These are phyloP conservation scores for Ophiostoma montium DNA, from an alignment of 2,329 filamentous ascomycete genomes.

Conservation along the genomic window DNA sequence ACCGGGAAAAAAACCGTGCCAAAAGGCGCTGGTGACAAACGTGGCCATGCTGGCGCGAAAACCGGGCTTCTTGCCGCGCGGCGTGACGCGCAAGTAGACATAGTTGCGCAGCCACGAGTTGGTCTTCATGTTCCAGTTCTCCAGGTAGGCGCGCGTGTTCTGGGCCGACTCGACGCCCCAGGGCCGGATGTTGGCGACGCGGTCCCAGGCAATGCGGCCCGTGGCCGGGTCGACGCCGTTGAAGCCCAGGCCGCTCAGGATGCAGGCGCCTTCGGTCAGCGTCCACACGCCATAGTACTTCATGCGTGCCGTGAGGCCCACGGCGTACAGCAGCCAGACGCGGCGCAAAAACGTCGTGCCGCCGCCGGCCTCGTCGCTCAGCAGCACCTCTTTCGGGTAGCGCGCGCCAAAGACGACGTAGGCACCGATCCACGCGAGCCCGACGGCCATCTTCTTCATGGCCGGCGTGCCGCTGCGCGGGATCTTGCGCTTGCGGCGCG, in stretches of 20 bases:
- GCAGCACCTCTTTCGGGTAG: slow-evolving; percentile 37
- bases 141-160: slow-evolving; percentile 84
- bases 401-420: slow-evolving; percentile 52
- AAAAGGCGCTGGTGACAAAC: slow-evolving; percentile 86
- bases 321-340: slow-evolving; percentile 68
- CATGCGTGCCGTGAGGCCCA: slow-evolving; percentile 65
- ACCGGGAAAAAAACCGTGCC: slow-evolving; percentile 96
- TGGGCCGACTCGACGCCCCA: slow-evolving; percentile 78
- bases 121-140: slow-evolving; percentile 96
- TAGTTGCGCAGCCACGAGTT: slow-evolving; percentile 96
- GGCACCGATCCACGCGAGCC: slow-evolving; percentile 63
- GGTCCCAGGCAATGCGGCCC: slow-evolving; percentile 78
- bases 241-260: slow-evolving; percentile 84
- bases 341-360: slow-evolving; percentile 58
- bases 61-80: slow-evolving; percentile 87
- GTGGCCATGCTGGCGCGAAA: slow-evolving; percentile 91
- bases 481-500: slow-evolving; percentile 80
- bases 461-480: slow-evolving; percentile 83
- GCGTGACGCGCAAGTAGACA: slow-evolving; percentile 87
- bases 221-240: slow-evolving; percentile 80
- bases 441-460: slow-evolving; percentile 56
- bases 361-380: slow-evolving; percentile 43
- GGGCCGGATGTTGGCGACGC: slow-evolving; percentile 78
- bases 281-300: slow-evolving; percentile 98
- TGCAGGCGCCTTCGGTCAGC: slow-evolving; percentile 85